Base-by-base conservation (phyloP, 495 filamentous ascomycete genomes). In the Mytilinidion resinicola region DNA sequence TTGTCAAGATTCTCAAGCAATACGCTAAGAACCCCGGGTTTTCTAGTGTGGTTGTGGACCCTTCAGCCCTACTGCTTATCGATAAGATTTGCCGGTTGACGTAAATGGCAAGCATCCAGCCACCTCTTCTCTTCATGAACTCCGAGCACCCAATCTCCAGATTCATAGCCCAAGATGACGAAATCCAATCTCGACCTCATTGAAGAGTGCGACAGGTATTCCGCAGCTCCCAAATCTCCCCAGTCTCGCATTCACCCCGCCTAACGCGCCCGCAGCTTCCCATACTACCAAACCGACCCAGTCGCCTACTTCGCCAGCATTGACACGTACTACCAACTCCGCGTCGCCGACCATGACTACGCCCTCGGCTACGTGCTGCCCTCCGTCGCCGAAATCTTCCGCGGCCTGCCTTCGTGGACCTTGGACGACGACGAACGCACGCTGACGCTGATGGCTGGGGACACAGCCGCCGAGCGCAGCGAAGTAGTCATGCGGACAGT, bases 401-500 rank as follows among this genome's bases (percentile, higher is more conserved):
- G 63, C 14, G 62, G 59, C 38, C 42, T 71, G 9, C 62, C 66
- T 6, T 55, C 62, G 34, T 74, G 70, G 70, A 35, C 53, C 10
- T 20, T 74, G 20, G 63, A 74, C 58, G 70, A 74, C 55, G 63
- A 63, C n/a, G 57, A 62, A 1, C 64, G 67, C 37, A 70, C 59
- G 25, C 60, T 74, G n/a, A 73, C 68, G 4, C 61, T 74, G 2
- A 59, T 55, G 0, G 55, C 42, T 3, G 70, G 69, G 41, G 57
- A 33, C 30, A 70, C 51, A 9, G 66, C 56, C 11, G 63, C 51
- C 34, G 65, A 70, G 59, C 85, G 91, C 61, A 87, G 77, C 46
- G 68, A 70, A 2, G 72, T 79, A 20, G 77, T 95, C 4, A 78
- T 74, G 0, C 64, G 72, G 38, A 84, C 88, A 4, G 77, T 85